Conservation (phyloP, 2,329 filamentous ascomycete species). For the Xylaria sp. region DNA sequence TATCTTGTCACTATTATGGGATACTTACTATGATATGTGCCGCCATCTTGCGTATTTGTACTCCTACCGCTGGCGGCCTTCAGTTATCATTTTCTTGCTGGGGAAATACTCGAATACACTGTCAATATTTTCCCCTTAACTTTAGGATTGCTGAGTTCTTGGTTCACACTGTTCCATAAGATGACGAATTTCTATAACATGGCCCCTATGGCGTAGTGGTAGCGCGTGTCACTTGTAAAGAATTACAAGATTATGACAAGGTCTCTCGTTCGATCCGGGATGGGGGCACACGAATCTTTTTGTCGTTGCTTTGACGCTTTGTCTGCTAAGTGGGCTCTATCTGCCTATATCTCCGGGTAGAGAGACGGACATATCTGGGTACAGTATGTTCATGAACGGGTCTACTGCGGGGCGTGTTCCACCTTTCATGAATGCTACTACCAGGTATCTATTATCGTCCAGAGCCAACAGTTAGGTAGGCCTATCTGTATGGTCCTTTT, state of each 20-base stretch:
- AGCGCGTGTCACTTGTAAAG: slow-evolving; percentile 41
- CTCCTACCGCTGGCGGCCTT: too few relatives aligned
- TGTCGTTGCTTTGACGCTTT: background rate
- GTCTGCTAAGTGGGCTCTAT: background rate
- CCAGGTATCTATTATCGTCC: too few relatives aligned
- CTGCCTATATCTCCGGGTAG: background rate
- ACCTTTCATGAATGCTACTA: background rate
- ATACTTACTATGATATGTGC: background rate
- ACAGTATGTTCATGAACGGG: background rate
- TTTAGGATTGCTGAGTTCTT: too few relatives aligned
- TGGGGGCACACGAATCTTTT: slow-evolving; percentile 26
- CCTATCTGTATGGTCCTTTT: slow-evolving; percentile 26
- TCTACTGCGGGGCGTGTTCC: slow-evolving; percentile 1
- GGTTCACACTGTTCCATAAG: too few relatives aligned
- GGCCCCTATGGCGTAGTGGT: slow-evolving; percentile 41
- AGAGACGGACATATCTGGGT: background rate
- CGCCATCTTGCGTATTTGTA: background rate
- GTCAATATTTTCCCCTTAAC: too few relatives aligned
- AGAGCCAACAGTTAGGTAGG: background rate
- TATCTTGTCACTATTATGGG: background rate
- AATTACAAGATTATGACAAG: slow-evolving; percentile 35
- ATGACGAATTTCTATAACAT: too few relatives aligned
- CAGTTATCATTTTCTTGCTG: background rate
- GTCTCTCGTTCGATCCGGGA: slow-evolving; percentile 41
- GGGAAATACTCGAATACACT: background rate